These are phyloP conservation scores for Chlorella sorokiniana DNA, from an alignment of 139 green algal species.

Conservation along the genomic window DNA sequence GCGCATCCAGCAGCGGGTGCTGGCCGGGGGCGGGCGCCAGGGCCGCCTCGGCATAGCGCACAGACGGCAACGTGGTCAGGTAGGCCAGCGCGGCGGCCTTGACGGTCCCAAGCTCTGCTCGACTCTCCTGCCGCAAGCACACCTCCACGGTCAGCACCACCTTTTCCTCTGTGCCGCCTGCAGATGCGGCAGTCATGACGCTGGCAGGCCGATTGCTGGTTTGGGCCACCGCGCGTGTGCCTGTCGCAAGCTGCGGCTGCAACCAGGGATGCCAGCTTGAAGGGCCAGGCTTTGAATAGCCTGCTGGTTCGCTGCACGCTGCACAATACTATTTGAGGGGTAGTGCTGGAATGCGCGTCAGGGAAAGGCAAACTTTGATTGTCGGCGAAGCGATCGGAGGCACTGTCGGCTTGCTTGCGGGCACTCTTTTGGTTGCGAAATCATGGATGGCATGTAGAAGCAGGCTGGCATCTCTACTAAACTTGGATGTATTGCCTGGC, in stretches of 20 bases:
- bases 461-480: too few species aligned
- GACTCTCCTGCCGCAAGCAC: slow-evolving; percentile 29
- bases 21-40: slow-evolving; percentile 7
- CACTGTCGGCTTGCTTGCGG: too few species aligned
- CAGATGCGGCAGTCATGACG: background rate
- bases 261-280: too few species aligned
- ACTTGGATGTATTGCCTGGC: too few species aligned
- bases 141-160: slow-evolving; percentile 19
- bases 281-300: too few species aligned
- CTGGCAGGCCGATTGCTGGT: background rate
- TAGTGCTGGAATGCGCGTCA: too few species aligned
- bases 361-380: too few species aligned
- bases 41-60: slow-evolving; percentile 24
- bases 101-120: background rate
- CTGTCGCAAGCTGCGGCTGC: background rate
- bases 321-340: too few species aligned
- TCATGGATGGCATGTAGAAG: too few species aligned
- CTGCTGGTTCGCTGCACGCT: too few species aligned
- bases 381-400: too few species aligned
- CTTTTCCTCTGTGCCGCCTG: background rate
- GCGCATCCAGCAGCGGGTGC: slow-evolving; percentile 32
- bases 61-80: slow-evolving; percentile 12
- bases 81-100: background rate
- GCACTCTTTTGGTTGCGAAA: too few species aligned
- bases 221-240: background rate